Evolutionary conservation across 2,329 filamentous ascomycete genomes (phyloP).

Genomic region (Talaromyces pinophilus): DNA sequence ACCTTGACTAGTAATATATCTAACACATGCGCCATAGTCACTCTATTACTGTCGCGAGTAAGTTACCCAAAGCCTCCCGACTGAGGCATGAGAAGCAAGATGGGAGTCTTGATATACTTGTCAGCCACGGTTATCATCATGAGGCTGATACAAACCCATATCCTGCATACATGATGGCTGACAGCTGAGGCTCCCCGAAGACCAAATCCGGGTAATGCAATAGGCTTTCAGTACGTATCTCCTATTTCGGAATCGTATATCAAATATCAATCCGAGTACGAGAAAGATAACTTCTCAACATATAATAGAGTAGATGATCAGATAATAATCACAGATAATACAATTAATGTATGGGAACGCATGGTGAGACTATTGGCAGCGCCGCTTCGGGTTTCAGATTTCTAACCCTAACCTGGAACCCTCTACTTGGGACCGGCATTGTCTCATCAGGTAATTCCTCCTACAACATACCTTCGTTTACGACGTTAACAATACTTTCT

Average conservation of each 20-base stretch:
- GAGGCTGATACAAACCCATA: background rate
- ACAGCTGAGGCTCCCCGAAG: background rate
- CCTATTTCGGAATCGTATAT: background rate
- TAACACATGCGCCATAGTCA: background rate
- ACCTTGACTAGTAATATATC: background rate
- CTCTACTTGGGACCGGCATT: background rate
- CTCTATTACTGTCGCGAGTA: background rate
- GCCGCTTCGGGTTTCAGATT: background rate
- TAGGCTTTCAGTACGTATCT: background rate
- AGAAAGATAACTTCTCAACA: background rate
- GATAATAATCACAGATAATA: background rate
- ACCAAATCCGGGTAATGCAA: background rate
- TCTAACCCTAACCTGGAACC: constrained; percentile 5
- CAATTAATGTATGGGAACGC: background rate
- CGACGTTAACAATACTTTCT: background rate
- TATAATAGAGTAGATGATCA: background rate
- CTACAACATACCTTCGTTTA: background rate
- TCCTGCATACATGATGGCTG: background rate
- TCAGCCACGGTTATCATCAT: background rate
- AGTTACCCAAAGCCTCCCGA: background rate
- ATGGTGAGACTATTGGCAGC: constrained; percentile 6
- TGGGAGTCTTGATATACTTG: background rate
- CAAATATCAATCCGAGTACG: background rate
- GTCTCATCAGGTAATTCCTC: background rate
- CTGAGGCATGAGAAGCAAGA: background rate